Percentiles rank a stretch among this genome's conserved stretches.
Conservation (phyloP, 768 basidiomycete species). For the Hericium alpestre region DNA sequence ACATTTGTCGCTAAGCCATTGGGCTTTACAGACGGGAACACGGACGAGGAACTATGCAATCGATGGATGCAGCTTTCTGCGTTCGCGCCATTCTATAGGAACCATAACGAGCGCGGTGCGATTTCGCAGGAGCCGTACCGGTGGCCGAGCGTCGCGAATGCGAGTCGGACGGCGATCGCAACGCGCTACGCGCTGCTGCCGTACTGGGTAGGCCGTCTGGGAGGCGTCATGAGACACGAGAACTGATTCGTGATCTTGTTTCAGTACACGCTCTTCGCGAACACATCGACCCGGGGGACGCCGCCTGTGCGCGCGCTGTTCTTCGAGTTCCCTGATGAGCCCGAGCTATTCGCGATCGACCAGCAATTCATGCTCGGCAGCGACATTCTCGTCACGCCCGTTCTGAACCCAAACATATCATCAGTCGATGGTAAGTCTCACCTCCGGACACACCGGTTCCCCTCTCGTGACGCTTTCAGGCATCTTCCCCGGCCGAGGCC, state of each 20-base stretch:
- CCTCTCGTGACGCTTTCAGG: slow-evolving; percentile 25
- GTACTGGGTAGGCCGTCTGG: slow-evolving; percentile 51
- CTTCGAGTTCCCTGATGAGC: slow-evolving; percentile 67
- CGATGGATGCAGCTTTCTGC: slow-evolving; percentile 84
- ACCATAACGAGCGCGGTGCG: slow-evolving; percentile 59
- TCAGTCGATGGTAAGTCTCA: slow-evolving; percentile 47
- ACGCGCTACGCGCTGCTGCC: slow-evolving; percentile 63
- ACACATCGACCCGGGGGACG: slow-evolving; percentile 51
- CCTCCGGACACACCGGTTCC: not conserved
- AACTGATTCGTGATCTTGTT: not conserved
- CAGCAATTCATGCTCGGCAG: slow-evolving; percentile 64
- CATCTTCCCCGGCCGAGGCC: slow-evolving; percentile 53
- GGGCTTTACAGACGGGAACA: slow-evolving; percentile 36
- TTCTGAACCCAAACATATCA: slow-evolving; percentile 55
- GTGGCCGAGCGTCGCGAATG: slow-evolving; percentile 73
- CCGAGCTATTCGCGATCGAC: slow-evolving; percentile 50
- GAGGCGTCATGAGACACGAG: too few relatives aligned
- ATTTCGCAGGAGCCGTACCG: slow-evolving; percentile 72
- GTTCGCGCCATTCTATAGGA: slow-evolving; percentile 74
- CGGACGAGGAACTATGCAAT: slow-evolving; percentile 72
- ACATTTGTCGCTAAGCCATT: not conserved
- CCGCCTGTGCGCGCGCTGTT: slow-evolving; percentile 69
- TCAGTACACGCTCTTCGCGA: slow-evolving; percentile 66
- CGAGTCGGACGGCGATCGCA: slow-evolving; percentile 61
- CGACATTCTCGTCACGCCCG: slow-evolving; percentile 68